Conservation (phyloP, 164 flowering plant species). For the Vitis rotundifolia region DNA sequence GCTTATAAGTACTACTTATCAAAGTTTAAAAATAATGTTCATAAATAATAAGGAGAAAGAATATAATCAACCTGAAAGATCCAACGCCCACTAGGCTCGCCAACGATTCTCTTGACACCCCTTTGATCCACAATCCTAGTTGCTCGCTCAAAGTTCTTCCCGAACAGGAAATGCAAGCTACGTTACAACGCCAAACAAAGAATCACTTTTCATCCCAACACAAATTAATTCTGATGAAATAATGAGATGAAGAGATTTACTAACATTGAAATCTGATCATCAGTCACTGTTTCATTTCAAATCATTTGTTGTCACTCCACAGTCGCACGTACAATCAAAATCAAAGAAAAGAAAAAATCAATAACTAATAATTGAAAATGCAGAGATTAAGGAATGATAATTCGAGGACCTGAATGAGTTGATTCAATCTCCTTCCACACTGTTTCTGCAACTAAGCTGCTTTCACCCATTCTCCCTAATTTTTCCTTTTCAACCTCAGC, state of each 20-base stretch:
- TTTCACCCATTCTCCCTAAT: slow-evolving; percentile 30
- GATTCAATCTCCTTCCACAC: slow-evolving; percentile 73
- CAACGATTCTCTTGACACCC: slow-evolving; percentile 81
- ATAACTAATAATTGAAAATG: not conserved
- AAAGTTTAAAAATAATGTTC: not conserved
- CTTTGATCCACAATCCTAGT: slow-evolving; percentile 85
- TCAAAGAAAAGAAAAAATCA: not conserved
- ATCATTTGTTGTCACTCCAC: not conserved
- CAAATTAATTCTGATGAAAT: not conserved
- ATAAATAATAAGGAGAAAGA: not conserved
- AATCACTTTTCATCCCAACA: not conserved
- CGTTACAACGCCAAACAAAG: slow-evolving; percentile 2
- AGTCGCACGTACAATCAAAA: slow-evolving; percentile 6
- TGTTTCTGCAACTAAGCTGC: slow-evolving; percentile 61
- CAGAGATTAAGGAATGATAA: not conserved
- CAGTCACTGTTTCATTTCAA: slow-evolving; percentile 48
- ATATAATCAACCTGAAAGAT: slow-evolving; percentile 67
- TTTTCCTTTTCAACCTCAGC: no score
- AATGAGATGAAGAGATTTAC: slow-evolving; percentile 24
- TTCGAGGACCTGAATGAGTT: slow-evolving; percentile 57
- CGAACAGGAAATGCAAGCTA: slow-evolving; percentile 90
- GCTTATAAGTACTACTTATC: not conserved
- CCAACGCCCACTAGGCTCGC: slow-evolving; percentile 72
- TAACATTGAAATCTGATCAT: slow-evolving; percentile 81
- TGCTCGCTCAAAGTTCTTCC: slow-evolving; percentile 91